phyloP scores from a whole-genome alignment of 768 basidiomycete species.

The Hydnomerulius pinastri region DNA sequence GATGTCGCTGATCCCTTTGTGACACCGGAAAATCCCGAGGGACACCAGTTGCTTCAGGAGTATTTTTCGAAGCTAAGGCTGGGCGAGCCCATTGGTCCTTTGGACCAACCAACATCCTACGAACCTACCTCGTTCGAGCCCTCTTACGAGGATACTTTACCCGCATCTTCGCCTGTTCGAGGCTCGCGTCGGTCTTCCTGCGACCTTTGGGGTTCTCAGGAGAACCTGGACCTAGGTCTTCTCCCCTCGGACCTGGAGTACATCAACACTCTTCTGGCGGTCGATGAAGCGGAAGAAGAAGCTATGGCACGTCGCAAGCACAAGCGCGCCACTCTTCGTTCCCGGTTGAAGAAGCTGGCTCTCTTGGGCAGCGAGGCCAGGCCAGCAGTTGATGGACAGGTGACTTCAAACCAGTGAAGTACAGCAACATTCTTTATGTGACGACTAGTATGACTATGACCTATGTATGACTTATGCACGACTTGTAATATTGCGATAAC shows the following conservation, averaged over 20 bases:
- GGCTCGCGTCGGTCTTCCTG: conserved; percentile 1
- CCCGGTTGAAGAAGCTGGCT: conserved; percentile 8
- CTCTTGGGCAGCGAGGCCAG: conserved; percentile 10
- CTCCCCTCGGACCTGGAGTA: conserved; percentile 1
- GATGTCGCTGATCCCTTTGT: conserved; percentile 16
- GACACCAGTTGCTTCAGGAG: neutral
- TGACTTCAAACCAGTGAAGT: neutral
- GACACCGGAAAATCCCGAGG: neutral
- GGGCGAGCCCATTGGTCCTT: neutral
- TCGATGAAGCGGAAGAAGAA: conserved; percentile 2
- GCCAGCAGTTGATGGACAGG: conserved; percentile 2
- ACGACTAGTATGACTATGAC: neutral
- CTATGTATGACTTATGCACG: neutral
- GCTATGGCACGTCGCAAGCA: conserved; percentile 1
- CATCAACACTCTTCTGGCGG: conserved; percentile 1
- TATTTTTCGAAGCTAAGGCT: neutral
- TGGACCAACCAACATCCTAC: neutral
- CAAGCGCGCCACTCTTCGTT: conserved; percentile 6
- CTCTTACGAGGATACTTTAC: neutral
- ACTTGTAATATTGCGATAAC: too few relatives aligned
- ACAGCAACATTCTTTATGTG: neutral
- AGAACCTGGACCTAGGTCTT: neutral
- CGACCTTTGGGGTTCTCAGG: neutral
- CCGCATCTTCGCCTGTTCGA: neutral
- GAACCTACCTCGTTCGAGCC: neutral